Percentiles rank a stretch among this genome's conserved stretches.
Evolutionary conservation across 2,329 filamentous ascomycete species (phyloP).

Genomic region (Fusarium dimerum): DNA sequence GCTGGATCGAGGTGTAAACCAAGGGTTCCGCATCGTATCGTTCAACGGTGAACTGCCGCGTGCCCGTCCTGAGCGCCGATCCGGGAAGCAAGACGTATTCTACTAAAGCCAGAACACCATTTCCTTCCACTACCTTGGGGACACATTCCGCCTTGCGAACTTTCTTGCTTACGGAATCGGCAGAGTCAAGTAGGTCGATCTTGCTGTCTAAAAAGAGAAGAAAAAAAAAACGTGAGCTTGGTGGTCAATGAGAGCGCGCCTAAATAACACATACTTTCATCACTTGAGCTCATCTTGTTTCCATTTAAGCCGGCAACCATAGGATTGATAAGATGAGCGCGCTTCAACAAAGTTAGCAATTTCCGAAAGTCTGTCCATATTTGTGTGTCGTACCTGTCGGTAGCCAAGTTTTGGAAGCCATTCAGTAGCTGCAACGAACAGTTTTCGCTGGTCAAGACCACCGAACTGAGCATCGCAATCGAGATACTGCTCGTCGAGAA

Average conservation of each 20-base stretch:
- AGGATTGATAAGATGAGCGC: slow-evolving; percentile 53
- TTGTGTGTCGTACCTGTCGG: slow-evolving; percentile 51
- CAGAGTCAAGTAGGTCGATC: slow-evolving; percentile 85
- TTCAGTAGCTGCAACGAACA: slow-evolving; percentile 84
- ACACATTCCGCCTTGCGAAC: slow-evolving; percentile 80
- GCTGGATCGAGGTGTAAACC: slow-evolving; percentile 73
- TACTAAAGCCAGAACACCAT: slow-evolving; percentile 83
- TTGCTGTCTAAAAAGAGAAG: slow-evolving; percentile 78
- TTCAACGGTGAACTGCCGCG: slow-evolving; percentile 67
- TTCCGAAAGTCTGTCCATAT: too few species aligned
- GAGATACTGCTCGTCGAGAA: slow-evolving; percentile 87
- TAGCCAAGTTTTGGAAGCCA: slow-evolving; percentile 85
- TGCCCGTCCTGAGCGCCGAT: slow-evolving; percentile 58
- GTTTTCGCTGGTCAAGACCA: slow-evolving; percentile 81
- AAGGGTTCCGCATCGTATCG: slow-evolving; percentile 72
- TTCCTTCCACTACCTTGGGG: slow-evolving; percentile 76
- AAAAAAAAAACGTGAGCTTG: not conserved
- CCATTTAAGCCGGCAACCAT: slow-evolving; percentile 88
- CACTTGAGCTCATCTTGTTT: slow-evolving; percentile 84
- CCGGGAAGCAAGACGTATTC: slow-evolving; percentile 85
- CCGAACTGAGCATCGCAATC: slow-evolving; percentile 88
- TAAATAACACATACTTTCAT: slow-evolving; percentile 50
- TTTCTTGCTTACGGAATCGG: slow-evolving; percentile 78
- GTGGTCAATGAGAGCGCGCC: not conserved
- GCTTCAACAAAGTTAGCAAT: slow-evolving; percentile 26